Evolutionary conservation across 345 rosid genomes (phyloP), one percentile per base, ranked within the genome.

Genomic region (Passiflora organensis): DNA sequence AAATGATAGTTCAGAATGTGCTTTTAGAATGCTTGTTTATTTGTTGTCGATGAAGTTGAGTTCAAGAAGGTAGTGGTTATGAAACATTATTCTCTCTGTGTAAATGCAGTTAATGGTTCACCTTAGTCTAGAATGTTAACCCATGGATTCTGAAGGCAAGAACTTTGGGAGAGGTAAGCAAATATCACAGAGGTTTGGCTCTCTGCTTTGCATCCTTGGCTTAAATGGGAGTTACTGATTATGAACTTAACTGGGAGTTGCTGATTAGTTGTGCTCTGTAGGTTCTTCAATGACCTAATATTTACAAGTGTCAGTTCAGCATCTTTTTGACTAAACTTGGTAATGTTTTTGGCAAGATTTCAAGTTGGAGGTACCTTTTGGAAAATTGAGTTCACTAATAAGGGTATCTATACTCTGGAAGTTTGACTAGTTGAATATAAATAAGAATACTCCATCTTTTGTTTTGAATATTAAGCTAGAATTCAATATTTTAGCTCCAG

Each of bases 71-170:
- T 41, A 15, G 36, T 59, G 47, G 48, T 47, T 13, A 59, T 37
- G 25, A 36, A 5, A 21, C 37, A 28, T 21, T 22, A 43, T n/a
- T 20, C 46, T 20, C 13, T 24, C 5, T 34, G 10, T 53, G 15
- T 43, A 58, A 52, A 59, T 67, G 66, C 81, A 81, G 86, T 51
- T 72, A 55, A 69, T 74, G 71, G 25, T 66, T 60, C 55, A 4
- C 56, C 32, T 20, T 49, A 56, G 55, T 43, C 36, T 24, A 57
- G 62, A 51, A 65, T 53, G 55, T 59, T 74, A 70, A 74, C 51
- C 44, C 59, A 85, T 85, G 93, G 89, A 85, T 73, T 64, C 69
- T 49, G 86, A 85, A 63, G 72, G 67, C 73, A 82, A 78, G 73
- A 82, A 77, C 46, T 85, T 78, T 64, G 93, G 89, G 71, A 69